A percentile compares a stretch with the other conserved stretches of the same genome.
Evolutionary conservation across 441 rosid species (phyloP).

Genomic region (Hura crepitans): DNA sequence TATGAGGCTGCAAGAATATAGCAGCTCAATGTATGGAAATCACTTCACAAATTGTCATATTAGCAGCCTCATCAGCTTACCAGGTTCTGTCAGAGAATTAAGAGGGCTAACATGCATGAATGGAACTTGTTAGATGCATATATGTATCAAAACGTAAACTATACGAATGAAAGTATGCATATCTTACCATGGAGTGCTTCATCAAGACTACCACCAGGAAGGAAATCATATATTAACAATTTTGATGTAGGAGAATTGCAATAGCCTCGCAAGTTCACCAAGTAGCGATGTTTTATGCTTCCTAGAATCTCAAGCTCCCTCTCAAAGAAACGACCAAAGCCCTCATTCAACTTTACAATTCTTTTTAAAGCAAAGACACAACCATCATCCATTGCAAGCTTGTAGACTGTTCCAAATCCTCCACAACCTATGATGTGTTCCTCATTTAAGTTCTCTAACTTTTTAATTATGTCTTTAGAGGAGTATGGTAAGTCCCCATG

Average conservation of each 20-base stretch:
- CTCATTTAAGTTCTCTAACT: constrained; percentile 76
- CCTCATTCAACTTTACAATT: constrained; percentile 83
- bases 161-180: constrained; percentile 1
- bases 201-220: constrained; percentile 96
- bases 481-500: constrained; percentile 98
- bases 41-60: background rate
- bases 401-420: constrained; percentile 94
- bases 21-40: background rate
- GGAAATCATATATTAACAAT: constrained; percentile 80
- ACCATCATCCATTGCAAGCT: constrained; percentile 97
- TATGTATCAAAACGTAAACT: background rate
- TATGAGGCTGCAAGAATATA: background rate
- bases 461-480: constrained; percentile 83
- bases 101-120: background rate
- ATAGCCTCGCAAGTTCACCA: constrained; percentile 95
- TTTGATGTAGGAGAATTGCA: constrained; percentile 96
- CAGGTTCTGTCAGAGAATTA: background rate
- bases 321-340: constrained; percentile 92
- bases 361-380: constrained; percentile 82
- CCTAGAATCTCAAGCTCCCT: constrained; percentile 98
- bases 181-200: constrained; percentile 93
- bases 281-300: constrained; percentile 89
- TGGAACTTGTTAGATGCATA: background rate
- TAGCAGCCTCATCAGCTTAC: background rate
- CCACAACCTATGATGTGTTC: constrained; percentile 88